Conservation (phyloP, 257 asterid genomes). For the Solanum pimpinellifolium region DNA sequence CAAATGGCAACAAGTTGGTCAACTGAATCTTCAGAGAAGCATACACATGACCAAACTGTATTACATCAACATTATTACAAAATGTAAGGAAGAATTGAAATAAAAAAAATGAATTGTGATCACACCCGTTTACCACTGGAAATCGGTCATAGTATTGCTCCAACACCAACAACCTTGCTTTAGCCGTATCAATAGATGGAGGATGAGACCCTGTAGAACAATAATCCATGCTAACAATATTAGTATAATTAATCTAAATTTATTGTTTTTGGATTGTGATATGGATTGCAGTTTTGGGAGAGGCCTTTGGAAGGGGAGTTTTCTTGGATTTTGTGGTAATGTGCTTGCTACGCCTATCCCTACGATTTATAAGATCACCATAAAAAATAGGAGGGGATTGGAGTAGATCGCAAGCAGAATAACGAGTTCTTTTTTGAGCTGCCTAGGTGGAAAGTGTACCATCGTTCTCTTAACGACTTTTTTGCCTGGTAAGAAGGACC, state of each 20-base stretch:
- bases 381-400: too few relatives aligned
- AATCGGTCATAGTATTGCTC: slow-evolving; percentile 88
- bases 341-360: too few relatives aligned
- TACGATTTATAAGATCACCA: too few relatives aligned
- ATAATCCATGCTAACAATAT: slow-evolving; percentile 83
- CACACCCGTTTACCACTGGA: slow-evolving; percentile 79
- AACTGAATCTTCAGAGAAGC: neutral
- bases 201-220: slow-evolving; percentile 96
- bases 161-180: slow-evolving; percentile 94
- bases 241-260: slow-evolving; percentile 73
- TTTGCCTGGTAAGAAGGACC: too few relatives aligned
- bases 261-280: too few relatives aligned
- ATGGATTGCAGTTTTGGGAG: too few relatives aligned
- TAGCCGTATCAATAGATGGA: slow-evolving; percentile 86
- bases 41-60: neutral
- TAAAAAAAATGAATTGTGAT: neutral
- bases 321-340: too few relatives aligned
- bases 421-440: too few relatives aligned
- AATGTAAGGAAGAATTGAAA: neutral
- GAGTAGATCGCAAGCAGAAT: too few relatives aligned
- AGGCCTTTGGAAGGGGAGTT: too few relatives aligned
- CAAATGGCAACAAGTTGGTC: neutral
- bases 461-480: too few relatives aligned
- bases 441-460: too few relatives aligned
- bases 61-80: neutral